Conservation (phyloP, 1,284 basidiomycete species). For the Gastroboletus turbinatus region DNA sequence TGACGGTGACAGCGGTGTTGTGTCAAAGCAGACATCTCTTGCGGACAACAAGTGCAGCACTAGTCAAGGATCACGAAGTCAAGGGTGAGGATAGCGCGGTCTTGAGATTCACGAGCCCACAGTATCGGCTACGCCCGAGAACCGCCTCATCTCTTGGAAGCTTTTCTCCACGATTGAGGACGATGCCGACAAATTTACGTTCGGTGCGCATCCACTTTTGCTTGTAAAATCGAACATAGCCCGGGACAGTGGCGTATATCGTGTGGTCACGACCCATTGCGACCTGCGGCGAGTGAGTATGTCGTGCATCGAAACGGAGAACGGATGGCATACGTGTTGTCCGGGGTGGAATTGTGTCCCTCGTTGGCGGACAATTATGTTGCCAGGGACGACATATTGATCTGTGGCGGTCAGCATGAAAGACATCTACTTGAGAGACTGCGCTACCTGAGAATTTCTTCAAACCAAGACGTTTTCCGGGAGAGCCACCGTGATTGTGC, state of each 20-base stretch:
- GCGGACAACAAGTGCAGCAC: neutral
- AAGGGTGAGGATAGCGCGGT: conserved; percentile 4
- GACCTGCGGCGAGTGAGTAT: conserved; percentile 52
- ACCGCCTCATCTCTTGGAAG: conserved; percentile 77
- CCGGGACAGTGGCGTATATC: conserved; percentile 83
- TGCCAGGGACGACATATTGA: conserved; percentile 86
- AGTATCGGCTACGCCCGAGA: conserved; percentile 75
- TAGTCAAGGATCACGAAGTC: conserved; percentile 7
- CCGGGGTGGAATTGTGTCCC: conserved; percentile 90
- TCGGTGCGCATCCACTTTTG: conserved; percentile 66
- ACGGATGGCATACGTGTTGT: conserved; percentile 66
- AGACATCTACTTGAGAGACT: neutral
- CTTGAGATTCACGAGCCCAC: conserved; percentile 61
- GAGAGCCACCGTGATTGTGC: conserved; percentile 87
- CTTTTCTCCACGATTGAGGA: conserved; percentile 73
- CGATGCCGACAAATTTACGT: conserved; percentile 82
- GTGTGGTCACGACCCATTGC: conserved; percentile 91
- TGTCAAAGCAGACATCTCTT: neutral
- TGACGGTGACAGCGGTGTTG: neutral
- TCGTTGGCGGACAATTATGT: conserved; percentile 91
- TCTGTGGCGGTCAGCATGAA: conserved; percentile 46
- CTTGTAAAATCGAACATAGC: conserved; percentile 91
- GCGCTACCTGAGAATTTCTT: conserved; percentile 89
- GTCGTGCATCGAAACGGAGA: conserved; percentile 6
- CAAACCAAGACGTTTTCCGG: conserved; percentile 87